phyloP scores from a whole-genome alignment of 2,329 filamentous ascomycete species.

The Stylonectria norvegica region DNA sequence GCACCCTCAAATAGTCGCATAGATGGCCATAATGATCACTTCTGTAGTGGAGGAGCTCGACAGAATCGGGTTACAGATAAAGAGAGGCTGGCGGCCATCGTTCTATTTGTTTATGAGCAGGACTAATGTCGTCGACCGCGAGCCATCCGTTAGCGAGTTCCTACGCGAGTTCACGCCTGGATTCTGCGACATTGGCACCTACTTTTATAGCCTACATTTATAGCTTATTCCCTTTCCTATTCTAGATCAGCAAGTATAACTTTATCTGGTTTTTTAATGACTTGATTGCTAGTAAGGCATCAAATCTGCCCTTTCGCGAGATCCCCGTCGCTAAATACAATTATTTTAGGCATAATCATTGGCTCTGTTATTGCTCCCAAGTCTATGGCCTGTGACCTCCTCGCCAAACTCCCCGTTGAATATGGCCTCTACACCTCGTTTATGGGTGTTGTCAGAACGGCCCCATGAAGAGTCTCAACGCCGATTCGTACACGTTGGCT shows the following conservation, averaged over 20 bases:
- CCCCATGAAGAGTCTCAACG: no score
- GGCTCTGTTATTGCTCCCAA: slow-evolving; percentile 53
- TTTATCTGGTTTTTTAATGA: slow-evolving; percentile 45
- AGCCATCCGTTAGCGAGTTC: slow-evolving; percentile 41
- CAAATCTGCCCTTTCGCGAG: not conserved
- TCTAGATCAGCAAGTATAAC: slow-evolving; percentile 51
- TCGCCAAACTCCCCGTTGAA: slow-evolving; percentile 46
- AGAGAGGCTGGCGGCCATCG: no score
- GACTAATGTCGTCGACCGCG: slow-evolving; percentile 39
- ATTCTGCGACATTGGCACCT: slow-evolving; percentile 26
- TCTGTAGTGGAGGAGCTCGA: no score
- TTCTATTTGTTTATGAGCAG: no score
- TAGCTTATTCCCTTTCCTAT: slow-evolving; percentile 50
- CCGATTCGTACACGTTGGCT: no score
- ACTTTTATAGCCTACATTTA: slow-evolving; percentile 40
- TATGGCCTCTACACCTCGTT: slow-evolving; percentile 72
- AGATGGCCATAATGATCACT: no score
- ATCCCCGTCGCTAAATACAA: slow-evolving; percentile 7
- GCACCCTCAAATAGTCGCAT: no score
- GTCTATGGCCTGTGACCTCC: slow-evolving; percentile 50
- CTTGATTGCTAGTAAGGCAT: slow-evolving; percentile 39
- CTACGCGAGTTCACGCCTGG: slow-evolving; percentile 38
- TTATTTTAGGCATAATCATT: slow-evolving; percentile 39
- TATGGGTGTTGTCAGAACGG: slow-evolving; percentile 86
- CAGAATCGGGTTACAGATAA: no score